These are phyloP conservation scores for Clausena lansium DNA, from an alignment of 345 rosid species.

Conservation along the genomic window DNA sequence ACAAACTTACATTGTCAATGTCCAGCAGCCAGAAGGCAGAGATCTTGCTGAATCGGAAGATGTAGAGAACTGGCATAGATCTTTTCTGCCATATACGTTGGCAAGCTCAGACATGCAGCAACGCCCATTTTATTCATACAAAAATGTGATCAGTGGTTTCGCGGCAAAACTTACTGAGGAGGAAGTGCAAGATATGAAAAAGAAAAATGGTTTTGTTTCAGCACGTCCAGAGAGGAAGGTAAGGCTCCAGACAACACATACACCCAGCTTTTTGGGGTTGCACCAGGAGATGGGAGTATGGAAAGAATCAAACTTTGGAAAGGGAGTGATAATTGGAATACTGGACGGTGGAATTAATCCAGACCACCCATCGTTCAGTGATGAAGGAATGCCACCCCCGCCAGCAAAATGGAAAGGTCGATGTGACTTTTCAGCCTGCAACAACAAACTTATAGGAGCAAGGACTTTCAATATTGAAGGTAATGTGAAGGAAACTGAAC, in stretches of 20 bases:
- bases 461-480: conserved; percentile 36
- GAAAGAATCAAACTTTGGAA: conserved; percentile 38
- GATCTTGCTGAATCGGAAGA: conserved; percentile 12
- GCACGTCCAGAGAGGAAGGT: conserved; percentile 34
- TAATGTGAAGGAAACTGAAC: background rate
- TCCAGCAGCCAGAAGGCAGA: conserved; percentile 24
- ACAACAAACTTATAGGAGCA: conserved; percentile 60
- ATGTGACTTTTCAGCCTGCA: conserved; percentile 47
- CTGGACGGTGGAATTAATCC: conserved; percentile 52
- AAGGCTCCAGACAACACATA: conserved; percentile 45
- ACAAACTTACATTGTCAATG: conserved; percentile 43
- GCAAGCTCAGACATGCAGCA: conserved; percentile 11
- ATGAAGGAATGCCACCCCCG: conserved; percentile 36
- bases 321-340: conserved; percentile 46
- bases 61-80: conserved; percentile 22
- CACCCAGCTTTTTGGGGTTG: conserved; percentile 48
- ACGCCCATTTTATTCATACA: conserved; percentile 30
- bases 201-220: conserved; percentile 34
- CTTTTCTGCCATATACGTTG: conserved; percentile 28
- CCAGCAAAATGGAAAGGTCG: conserved; percentile 52
- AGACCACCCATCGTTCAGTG: conserved; percentile 46
- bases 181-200: conserved; percentile 33
- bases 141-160: conserved; percentile 33
- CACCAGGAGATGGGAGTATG: conserved; percentile 30
- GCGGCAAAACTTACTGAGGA: conserved; percentile 38